A percentile compares a stretch with the other conserved stretches of the same genome.
phyloP scores from a whole-genome alignment of 73 alveolate genomes.

The Stentor coeruleus region DNA sequence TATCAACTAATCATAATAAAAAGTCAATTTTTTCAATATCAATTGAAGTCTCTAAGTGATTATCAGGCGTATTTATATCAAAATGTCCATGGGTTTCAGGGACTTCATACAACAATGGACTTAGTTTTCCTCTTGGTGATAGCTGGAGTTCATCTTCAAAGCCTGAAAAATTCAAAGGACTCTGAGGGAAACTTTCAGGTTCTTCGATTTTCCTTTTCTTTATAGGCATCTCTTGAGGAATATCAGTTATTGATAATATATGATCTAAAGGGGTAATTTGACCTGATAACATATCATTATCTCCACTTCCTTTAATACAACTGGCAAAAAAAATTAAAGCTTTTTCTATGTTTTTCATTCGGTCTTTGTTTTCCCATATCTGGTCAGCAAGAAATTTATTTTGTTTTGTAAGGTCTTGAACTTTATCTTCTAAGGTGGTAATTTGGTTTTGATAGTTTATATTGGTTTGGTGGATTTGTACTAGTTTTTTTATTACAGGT shows the following conservation, averaged over 20 bases:
- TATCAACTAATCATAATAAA: too few species aligned
- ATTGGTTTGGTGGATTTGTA: not conserved
- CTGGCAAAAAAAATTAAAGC: constrained; percentile 11
- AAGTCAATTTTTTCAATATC: too few species aligned
- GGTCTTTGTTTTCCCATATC: not conserved
- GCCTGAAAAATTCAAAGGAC: not conserved
- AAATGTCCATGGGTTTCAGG: too few species aligned
- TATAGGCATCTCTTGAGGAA: not conserved
- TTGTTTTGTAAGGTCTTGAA: not conserved
- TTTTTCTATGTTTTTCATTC: constrained; percentile 5
- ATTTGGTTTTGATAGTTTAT: not conserved
- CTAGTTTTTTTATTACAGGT: not conserved
- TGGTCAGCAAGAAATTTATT: not conserved
- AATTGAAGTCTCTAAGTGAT: too few species aligned
- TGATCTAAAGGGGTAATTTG: not conserved
- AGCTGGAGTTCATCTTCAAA: not conserved
- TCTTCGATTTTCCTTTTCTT: not conserved
- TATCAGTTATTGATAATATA: not conserved
- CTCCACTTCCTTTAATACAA: not conserved
- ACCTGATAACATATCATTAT: not conserved
- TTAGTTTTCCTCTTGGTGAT: constrained; percentile 6
- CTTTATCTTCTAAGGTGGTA: not conserved
- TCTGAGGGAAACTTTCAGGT: not conserved
- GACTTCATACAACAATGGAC: too few species aligned
- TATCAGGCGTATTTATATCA: too few species aligned